Evolutionary conservation across 2,329 filamentous ascomycete genomes (phyloP).

Genomic region (Davidsoniella neocaledoniae): DNA sequence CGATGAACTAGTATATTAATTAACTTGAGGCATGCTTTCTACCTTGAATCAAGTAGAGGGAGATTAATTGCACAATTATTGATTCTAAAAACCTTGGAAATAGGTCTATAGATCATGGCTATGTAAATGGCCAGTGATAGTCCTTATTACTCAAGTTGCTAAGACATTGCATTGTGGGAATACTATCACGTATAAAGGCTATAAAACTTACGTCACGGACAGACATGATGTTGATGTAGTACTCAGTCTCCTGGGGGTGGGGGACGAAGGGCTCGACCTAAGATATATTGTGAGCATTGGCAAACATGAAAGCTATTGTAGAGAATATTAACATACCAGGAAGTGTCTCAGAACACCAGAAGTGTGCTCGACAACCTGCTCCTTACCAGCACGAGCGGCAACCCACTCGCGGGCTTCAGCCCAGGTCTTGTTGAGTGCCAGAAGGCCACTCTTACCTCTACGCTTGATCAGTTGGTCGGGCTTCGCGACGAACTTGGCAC

Average conservation of each 20-base stretch:
- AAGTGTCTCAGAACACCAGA: conserved; percentile 83
- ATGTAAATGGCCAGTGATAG: not conserved
- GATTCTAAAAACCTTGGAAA: not conserved
- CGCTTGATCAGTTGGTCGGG: conserved; percentile 99
- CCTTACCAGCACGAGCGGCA: conserved; percentile 78
- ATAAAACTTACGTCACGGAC: conserved; percentile 79
- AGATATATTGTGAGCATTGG: not conserved
- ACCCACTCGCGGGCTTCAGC: conserved; percentile 87
- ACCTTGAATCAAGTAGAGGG: not conserved
- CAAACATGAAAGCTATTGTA: not conserved
- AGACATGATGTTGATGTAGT: conserved; percentile 99
- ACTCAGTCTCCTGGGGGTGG: conserved; percentile 87
- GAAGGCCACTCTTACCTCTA: conserved; percentile 93
- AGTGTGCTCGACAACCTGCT: conserved; percentile 82
- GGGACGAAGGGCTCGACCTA: conserved; percentile 85
- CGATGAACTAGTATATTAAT: not conserved
- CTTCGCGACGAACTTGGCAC: conserved; percentile 92
- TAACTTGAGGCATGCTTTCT: not conserved
- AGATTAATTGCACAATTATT: not conserved
- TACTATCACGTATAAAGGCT: not conserved
- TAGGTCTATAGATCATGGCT: not conserved
- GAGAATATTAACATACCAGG: conserved; percentile 32
- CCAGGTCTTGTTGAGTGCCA: conserved; percentile 96
- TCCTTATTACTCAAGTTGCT: not conserved
- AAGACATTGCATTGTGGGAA: no score